A percentile compares a stretch with the other conserved stretches of the same genome.
Evolutionary conservation across 805 yeast species (phyloP).

Genomic region (Lipomyces chichibuensis): DNA sequence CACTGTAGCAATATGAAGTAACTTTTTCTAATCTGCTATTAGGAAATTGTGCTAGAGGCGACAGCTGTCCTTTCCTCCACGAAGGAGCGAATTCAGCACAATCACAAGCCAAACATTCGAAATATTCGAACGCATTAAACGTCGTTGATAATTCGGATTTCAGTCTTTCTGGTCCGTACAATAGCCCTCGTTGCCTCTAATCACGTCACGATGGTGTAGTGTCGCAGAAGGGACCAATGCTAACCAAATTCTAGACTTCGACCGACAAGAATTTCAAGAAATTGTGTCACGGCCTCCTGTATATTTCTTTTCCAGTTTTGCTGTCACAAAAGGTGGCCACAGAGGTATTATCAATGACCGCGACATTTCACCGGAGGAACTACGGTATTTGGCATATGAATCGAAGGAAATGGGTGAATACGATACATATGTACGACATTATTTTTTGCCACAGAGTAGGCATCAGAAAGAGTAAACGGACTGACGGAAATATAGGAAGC

Average conservation of each 20-base stretch:
- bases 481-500: slow-evolving; percentile 1
- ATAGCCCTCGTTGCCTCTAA: not conserved
- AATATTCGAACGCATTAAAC: not conserved
- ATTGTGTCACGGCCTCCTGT: slow-evolving; percentile 18
- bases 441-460: not conserved
- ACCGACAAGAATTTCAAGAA: not conserved
- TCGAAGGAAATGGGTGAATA: slow-evolving; percentile 6
- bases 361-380: slow-evolving; percentile 27
- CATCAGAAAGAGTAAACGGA: not conserved
- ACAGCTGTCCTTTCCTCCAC: slow-evolving; percentile 9
- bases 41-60: slow-evolving; percentile 11
- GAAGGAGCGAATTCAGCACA: not conserved
- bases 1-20: not conserved
- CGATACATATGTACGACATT: slow-evolving; percentile 12
- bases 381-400: slow-evolving; percentile 15
- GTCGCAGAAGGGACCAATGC: not conserved
- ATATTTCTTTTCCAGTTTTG: slow-evolving; percentile 13
- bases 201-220: not conserved
- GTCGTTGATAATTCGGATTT: not conserved
- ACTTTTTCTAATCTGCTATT: not conserved
- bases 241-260: not conserved
- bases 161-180: not conserved
- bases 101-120: not conserved
- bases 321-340: slow-evolving; percentile 9
- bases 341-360: slow-evolving; percentile 16